Base-by-base conservation (phyloP, 768 basidiomycete genomes). In the Jaapia argillacea region DNA sequence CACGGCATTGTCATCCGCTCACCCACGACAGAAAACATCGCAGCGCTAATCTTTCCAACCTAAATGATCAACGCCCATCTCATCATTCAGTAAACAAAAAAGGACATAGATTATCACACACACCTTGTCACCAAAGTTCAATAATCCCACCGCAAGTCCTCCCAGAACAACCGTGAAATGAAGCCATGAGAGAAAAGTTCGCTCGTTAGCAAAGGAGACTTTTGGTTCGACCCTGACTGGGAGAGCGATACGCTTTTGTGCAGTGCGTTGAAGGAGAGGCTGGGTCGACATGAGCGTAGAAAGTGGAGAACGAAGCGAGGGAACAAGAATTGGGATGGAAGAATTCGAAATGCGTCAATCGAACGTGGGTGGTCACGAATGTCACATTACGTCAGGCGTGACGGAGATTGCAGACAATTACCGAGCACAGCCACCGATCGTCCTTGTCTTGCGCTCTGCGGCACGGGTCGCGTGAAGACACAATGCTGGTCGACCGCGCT, bases 111-210 rank as follows among this genome's bases (percentile, higher is more conserved):
- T 24, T 10, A 37, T 5, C 3, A 16, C 20, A 55, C 69, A 47
- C 46, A 84, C 91, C 67, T 88, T 88, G 62, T 98, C 96, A 48
- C 96, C 96, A 69, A 99, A 99, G 64, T 99, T 99, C 54, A 99
- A 71, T 45, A 99, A 66, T 7, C 96, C 96, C 12, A 98, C 92
- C 1, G 92, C 87, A 37, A 99, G 75, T 45, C 96, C 96, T 23
- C 94, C 93, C 5, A 99, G 80, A 45, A 99, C 90, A 64, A 98
- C 91, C 31, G 93, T 92, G 61, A 96, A 97, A 63, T 96, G 92
- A 40, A 97, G 75, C 96, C 94, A 98, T 74, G 92, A 93, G 36
- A 99, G 72, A 66, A 98, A 98, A 0, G 96, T 92, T 44, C 88
- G 79, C 62, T 92, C 90, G 62, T 93, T 93, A 35, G 90, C 90